A percentile compares a stretch with the other conserved stretches of the same genome.
Conservation (phyloP, 148 eudicot genomes). For the Arbutus unedo region DNA sequence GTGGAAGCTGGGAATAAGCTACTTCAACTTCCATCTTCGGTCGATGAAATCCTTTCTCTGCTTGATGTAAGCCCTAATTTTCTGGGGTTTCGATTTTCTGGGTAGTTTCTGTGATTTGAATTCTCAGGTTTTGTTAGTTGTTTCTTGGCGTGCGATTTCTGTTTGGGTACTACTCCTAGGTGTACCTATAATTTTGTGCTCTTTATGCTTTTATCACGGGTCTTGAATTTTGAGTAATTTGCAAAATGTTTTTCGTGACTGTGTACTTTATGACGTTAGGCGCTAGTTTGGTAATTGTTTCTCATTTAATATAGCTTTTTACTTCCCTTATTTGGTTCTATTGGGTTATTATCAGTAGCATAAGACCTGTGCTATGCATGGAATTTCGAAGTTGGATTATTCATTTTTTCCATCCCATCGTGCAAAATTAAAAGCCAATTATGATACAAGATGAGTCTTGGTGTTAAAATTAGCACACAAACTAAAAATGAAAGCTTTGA, state of each 20-base stretch:
- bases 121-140: neutral
- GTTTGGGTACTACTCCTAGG: neutral
- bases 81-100: neutral
- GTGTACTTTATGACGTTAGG: neutral
- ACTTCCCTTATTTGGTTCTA: neutral
- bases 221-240: neutral
- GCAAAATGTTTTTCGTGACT: neutral
- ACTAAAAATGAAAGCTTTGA: too few relatives aligned
- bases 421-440: neutral
- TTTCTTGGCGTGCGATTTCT: neutral
- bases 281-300: neutral
- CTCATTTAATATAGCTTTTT: neutral
- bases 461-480: too few relatives aligned
- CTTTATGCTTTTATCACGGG: neutral
- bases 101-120: neutral
- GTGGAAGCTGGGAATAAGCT: constrained; percentile 53
- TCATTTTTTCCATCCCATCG: neutral
- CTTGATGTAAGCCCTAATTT: constrained; percentile 56
- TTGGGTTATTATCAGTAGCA: too few relatives aligned
- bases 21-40: constrained; percentile 40
- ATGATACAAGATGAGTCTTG: too few relatives aligned
- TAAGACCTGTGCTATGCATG: neutral
- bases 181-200: neutral
- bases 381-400: neutral
- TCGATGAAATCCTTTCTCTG: constrained; percentile 44